Base-by-base conservation (phyloP, 371 early-diverging fungal species). In the Quaeritorhiza haematococci region DNA sequence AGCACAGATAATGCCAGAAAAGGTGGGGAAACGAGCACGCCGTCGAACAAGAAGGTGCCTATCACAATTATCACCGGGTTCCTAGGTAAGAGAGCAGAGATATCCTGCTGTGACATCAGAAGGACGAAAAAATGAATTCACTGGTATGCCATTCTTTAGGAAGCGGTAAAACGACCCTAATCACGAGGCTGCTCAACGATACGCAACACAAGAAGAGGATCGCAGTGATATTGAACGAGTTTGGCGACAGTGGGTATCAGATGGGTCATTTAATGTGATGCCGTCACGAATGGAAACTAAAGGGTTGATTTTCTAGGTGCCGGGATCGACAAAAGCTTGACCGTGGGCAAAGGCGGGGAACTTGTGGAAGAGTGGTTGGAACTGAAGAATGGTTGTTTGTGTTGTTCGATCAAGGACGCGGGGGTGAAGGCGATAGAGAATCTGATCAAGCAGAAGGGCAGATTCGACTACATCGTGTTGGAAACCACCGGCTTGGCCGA, bases 341-440 rank as follows among this genome's bases (percentile, higher is more conserved):
- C 90, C 4, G 77, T 92, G 24, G 80, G 72, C 5, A 82, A 87
- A 49, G 86, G 87, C 49, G 93, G 94, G 23, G 86, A 83, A 29
- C 74, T 88, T 46, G 88, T 89, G 26, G 94, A 95, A 59, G 96
- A 96, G 61, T 98, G 98, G 98, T 76, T 98, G 17, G 97, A 98
- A 59, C 74, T 98, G 53, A 82, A 84, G 49, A 98, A 98, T 70
- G 98, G 98, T 0, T 98, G 97, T 59, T 72, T 98, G 48, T 98
- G 98, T 71, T 98, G 98, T 70, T 88, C 94, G 4, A 85, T 93
- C 64, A 96, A 96, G 88, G 95, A 96, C 69, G 84, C 85, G 54
- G 97, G 96, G 15, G 89, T 98, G 0, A 79, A 89, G 55, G 98
- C 97, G 6, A 91, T 98, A 51, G 98, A 98, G 62, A 84, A 84